phyloP scores from a whole-genome alignment of 116 monocot genomes.

The Cymodocea nodosa region DNA sequence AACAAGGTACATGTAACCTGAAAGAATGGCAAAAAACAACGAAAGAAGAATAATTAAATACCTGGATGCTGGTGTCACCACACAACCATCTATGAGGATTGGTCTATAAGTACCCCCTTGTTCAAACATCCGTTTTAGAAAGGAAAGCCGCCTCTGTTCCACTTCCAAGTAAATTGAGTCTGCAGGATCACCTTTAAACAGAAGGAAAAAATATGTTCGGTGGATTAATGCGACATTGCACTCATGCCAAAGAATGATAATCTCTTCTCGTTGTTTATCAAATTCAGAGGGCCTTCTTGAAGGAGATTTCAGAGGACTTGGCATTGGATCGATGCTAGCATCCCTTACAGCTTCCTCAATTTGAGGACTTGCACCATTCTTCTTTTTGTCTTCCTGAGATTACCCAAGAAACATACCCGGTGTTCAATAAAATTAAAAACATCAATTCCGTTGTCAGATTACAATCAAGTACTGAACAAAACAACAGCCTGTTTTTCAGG shows the following conservation, averaged over 20 bases:
- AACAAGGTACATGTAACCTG: no score
- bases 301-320: constrained; percentile 20
- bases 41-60: background rate
- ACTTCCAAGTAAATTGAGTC: constrained; percentile 91
- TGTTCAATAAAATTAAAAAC: no score
- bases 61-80: constrained; percentile 12
- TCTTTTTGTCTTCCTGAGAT: constrained; percentile 13
- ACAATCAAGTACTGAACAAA: no score
- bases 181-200: constrained; percentile 71
- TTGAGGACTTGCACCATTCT: background rate
- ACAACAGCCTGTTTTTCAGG: background rate
- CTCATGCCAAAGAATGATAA: constrained; percentile 75
- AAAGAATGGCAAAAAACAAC: background rate
- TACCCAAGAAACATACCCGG: background rate
- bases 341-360: constrained; percentile 9
- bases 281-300: constrained; percentile 49
- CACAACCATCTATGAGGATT: constrained; percentile 3
- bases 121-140: constrained; percentile 28
- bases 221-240: constrained; percentile 87
- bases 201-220: constrained; percentile 84
- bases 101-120: constrained; percentile 5
- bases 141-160: constrained; percentile 69
- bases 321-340: constrained; percentile 21
- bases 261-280: constrained; percentile 50
- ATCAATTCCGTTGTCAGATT: no score